These are phyloP conservation scores for Trichosanthes truncata DNA, from an alignment of 306 rosid genomes.

Conservation along the genomic window DNA sequence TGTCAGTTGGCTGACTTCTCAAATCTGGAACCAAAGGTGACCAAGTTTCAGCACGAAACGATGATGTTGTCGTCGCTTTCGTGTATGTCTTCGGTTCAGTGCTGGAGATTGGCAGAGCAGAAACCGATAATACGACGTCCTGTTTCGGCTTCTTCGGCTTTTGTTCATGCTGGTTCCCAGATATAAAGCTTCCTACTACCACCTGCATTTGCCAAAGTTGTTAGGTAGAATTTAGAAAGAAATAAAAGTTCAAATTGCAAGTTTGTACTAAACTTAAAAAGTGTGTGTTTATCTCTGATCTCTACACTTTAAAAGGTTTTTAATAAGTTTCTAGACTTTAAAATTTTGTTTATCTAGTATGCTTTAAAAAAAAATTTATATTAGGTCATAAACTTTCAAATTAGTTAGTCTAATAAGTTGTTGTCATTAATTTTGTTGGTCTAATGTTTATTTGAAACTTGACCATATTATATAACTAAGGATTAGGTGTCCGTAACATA, in stretches of 20 bases:
- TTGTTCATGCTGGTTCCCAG: slow-evolving; percentile 82
- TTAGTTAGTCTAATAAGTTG: background rate
- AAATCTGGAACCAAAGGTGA: slow-evolving; percentile 48
- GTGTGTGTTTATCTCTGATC: background rate
- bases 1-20: slow-evolving; percentile 55
- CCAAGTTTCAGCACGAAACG: slow-evolving; percentile 67
- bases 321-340: background rate
- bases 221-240: background rate
- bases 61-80: slow-evolving; percentile 35
- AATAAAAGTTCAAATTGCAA: background rate
- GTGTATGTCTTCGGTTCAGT: slow-evolving; percentile 50
- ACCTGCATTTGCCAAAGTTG: slow-evolving; percentile 35
- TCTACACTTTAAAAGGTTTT: too few species aligned
- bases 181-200: slow-evolving; percentile 85
- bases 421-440: too few species aligned
- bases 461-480: background rate
- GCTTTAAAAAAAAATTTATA: too few species aligned
- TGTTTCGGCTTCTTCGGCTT: slow-evolving; percentile 61
- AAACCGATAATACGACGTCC: slow-evolving; percentile 35
- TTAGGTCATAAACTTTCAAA: too few species aligned
- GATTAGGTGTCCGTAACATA: too few species aligned
- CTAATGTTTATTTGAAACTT: too few species aligned
- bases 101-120: slow-evolving; percentile 46
- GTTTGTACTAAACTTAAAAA: background rate
- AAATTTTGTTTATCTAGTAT: too few species aligned